phyloP scores from a whole-genome alignment of 208 protist species.

The Strigomonas culicis region DNA sequence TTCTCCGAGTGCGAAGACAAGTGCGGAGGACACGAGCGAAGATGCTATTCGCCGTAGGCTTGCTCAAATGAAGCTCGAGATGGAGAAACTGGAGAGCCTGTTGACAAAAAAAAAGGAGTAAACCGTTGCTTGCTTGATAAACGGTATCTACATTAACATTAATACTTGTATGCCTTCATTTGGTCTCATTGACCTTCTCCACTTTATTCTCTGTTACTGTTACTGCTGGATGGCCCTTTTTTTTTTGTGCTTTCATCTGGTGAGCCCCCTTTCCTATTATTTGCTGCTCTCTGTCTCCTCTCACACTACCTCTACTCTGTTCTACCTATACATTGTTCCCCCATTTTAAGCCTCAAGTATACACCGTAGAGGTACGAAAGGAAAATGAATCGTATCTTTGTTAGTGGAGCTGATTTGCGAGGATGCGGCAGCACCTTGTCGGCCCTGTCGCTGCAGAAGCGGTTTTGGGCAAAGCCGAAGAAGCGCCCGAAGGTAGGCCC shows the following conservation, averaged over 20 bases:
- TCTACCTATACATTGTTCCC: neutral
- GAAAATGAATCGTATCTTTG: slow-evolving; percentile 53
- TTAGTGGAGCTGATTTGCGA: slow-evolving; percentile 52
- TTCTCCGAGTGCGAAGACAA: neutral
- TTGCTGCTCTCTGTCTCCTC: neutral
- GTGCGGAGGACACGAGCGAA: neutral
- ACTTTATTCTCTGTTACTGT: neutral
- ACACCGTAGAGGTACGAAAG: neutral
- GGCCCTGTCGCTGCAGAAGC: slow-evolving; percentile 43
- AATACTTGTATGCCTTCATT: neutral
- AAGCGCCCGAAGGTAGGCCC: slow-evolving; percentile 85
- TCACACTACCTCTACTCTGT: slow-evolving; percentile 1
- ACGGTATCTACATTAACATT: too few relatives aligned
- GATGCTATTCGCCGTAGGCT: slow-evolving; percentile 37
- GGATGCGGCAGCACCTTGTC: slow-evolving; percentile 22
- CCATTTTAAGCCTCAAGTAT: neutral
- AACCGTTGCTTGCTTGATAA: too few relatives aligned
- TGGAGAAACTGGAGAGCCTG: slow-evolving; percentile 49
- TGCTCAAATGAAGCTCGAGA: slow-evolving; percentile 43
- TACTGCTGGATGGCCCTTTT: neutral
- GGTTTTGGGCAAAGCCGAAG: slow-evolving; percentile 89
- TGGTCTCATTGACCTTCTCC: neutral
- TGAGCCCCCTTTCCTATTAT: neutral
- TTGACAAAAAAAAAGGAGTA: too few relatives aligned
- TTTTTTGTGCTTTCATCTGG: too few relatives aligned